Evolutionary conservation across 371 early-diverging fungal genomes (phyloP), one percentile per base, ranked within the genome.

Genomic region (Smittium culicis): DNA sequence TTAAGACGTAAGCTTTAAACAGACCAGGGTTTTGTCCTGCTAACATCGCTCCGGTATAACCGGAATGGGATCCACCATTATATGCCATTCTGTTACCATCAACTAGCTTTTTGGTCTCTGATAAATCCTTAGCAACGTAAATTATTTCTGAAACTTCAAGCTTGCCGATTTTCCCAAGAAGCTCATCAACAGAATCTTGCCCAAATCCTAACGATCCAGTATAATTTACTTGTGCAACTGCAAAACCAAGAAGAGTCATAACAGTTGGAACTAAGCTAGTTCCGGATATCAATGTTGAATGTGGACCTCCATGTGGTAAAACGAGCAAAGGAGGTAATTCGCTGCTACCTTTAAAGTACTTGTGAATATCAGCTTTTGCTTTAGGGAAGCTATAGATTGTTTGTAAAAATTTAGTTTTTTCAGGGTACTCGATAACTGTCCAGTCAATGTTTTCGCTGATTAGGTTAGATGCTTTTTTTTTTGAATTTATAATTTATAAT

Each of bases 181-280:
- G 71, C 29, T 73, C 71, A 56, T 83, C 73, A 5, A 89, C 76
- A n/a, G 79, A 73, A 27, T 79, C 74, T 57, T 87, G 80, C 20
- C 89, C 90, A 74, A 77, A 90, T 14, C 89, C 89, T 54, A 80
- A 73, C 59, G 84, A 83, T 24, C 89, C 89, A 1, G 86, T 83
- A 70, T 86, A 89, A 72, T 89, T 89, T 67, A 88, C 83, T 73
- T 78, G 60, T 30, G 75, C 55, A 33, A 87, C 80, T 16, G 80
- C 78, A 69, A 80, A 85, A 1, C 88, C 86, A 56, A 84, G 69
- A 27, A 71, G 45, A 17, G 73, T 77, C 8, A 86, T 77, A 24
- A 74, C 75, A 55, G 78, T 70, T 28, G 58, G 69, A 34, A 75
- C 66, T 60, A 75, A 65, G 27, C 68, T 71, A 65, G 78, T 85